Percentiles rank a stretch among this genome's conserved stretches.
These are phyloP conservation scores for Inonotus hispidus DNA, from an alignment of 1,284 basidiomycete species.

Conservation along the genomic window DNA sequence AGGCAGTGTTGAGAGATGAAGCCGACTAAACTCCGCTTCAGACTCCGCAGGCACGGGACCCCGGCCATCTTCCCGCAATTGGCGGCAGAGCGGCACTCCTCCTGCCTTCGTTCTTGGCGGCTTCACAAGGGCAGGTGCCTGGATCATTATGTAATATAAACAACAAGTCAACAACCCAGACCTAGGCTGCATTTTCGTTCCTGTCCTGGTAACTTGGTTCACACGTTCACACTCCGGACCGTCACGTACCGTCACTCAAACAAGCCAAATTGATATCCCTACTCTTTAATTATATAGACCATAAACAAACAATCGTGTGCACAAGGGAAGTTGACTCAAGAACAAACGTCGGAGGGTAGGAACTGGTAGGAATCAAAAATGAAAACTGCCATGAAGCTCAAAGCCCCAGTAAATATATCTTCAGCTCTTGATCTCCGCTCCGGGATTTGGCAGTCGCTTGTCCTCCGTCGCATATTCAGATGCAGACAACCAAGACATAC, in stretches of 20 bases:
- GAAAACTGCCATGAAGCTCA: not conserved
- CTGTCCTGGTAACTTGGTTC: not conserved
- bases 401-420: not conserved
- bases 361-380: not conserved
- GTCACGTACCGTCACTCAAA: too few relatives aligned
- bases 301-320: not conserved
- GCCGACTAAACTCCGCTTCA: not conserved
- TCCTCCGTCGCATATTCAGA: conserved; percentile 56
- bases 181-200: too few relatives aligned
- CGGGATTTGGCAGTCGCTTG: conserved; percentile 61
- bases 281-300: not conserved
- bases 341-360: not conserved
- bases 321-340: not conserved
- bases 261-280: not conserved
- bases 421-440: conserved; percentile 20
- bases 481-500: conserved; percentile 65
- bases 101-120: not conserved
- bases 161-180: too few relatives aligned
- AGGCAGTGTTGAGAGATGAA: not conserved
- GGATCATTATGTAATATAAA: too few relatives aligned
- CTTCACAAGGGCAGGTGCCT: not conserved
- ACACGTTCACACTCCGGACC: not conserved
- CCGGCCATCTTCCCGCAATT: not conserved
- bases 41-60: not conserved
- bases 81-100: not conserved